Percentiles rank a stretch among this genome's conserved stretches.
phyloP scores from a whole-genome alignment of 805 yeast species.

The Candida broadrunensis region DNA sequence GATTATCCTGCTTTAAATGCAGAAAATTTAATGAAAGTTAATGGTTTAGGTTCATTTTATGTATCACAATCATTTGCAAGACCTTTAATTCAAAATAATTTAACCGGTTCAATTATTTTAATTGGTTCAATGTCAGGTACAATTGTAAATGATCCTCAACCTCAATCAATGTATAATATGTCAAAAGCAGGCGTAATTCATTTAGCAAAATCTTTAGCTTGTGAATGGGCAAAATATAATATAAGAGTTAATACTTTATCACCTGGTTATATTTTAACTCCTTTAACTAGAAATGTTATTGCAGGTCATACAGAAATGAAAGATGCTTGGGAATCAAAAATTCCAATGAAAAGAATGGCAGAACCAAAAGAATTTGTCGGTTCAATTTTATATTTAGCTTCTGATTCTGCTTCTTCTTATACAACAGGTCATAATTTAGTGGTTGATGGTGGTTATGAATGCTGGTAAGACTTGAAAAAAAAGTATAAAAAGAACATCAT shows the following conservation, averaged over 20 bases:
- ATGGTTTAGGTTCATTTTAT: slow-evolving; percentile 71
- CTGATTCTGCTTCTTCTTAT: slow-evolving; percentile 68
- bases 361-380: slow-evolving; percentile 83
- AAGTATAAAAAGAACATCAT: too few relatives aligned
- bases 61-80: slow-evolving; percentile 72
- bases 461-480: slow-evolving; percentile 69
- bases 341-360: slow-evolving; percentile 82
- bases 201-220: slow-evolving; percentile 69
- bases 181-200: slow-evolving; percentile 86
- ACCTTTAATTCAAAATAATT: slow-evolving; percentile 56
- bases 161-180: slow-evolving; percentile 79
- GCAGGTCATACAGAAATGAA: slow-evolving; percentile 60
- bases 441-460: slow-evolving; percentile 85
- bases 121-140: slow-evolving; percentile 81
- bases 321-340: slow-evolving; percentile 66
- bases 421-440: slow-evolving; percentile 82
- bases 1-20: slow-evolving; percentile 73
- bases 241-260: slow-evolving; percentile 75
- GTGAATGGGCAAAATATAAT: slow-evolving; percentile 77
- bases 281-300: slow-evolving; percentile 70
- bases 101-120: slow-evolving; percentile 60
- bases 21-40: slow-evolving; percentile 65
- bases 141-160: slow-evolving; percentile 76
- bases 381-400: slow-evolving; percentile 67
- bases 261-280: slow-evolving; percentile 80